Conservation (phyloP, 495 filamentous ascomycete species). For the Pyrenula aspistea region DNA sequence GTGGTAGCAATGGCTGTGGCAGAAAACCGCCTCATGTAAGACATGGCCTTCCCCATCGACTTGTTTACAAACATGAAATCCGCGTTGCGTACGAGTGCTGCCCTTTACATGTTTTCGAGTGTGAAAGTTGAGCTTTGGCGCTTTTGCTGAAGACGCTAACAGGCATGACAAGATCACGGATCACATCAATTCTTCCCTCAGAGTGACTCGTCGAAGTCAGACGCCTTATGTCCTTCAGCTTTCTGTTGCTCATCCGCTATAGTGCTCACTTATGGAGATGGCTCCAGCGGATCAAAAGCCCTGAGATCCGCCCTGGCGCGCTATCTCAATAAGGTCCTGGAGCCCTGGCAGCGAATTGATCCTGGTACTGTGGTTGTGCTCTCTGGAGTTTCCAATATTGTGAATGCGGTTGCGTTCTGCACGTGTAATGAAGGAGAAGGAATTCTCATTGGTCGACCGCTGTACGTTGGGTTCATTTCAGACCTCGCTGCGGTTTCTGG, state of each 20-base stretch:
- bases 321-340: slow-evolving; percentile 30
- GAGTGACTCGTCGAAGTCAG: slow-evolving; percentile 1
- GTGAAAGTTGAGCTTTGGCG: too few species aligned
- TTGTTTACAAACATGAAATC: not conserved
- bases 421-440: slow-evolving; percentile 35
- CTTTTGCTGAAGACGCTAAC: too few species aligned
- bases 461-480: slow-evolving; percentile 35
- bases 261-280: slow-evolving; percentile 28
- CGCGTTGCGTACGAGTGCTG: too few species aligned
- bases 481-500: slow-evolving; percentile 17
- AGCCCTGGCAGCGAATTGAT: slow-evolving; percentile 22
- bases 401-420: slow-evolving; percentile 30
- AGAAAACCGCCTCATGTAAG: slow-evolving; percentile 6
- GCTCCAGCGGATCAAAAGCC: slow-evolving; percentile 16
- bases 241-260: not conserved
- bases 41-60: not conserved
- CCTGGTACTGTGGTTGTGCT: slow-evolving; percentile 28
- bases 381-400: slow-evolving; percentile 33
- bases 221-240: not conserved
- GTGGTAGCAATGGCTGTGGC: slow-evolving; percentile 3
- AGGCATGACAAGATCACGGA: slow-evolving; percentile 4
- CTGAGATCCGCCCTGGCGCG: slow-evolving; percentile 30
- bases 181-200: slow-evolving; percentile 1
- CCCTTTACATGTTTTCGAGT: too few species aligned
- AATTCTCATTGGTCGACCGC: slow-evolving; percentile 36